Evolutionary conservation across 2,329 filamentous ascomycete genomes (phyloP).

Genomic region (Cordyceps cicadae): DNA sequence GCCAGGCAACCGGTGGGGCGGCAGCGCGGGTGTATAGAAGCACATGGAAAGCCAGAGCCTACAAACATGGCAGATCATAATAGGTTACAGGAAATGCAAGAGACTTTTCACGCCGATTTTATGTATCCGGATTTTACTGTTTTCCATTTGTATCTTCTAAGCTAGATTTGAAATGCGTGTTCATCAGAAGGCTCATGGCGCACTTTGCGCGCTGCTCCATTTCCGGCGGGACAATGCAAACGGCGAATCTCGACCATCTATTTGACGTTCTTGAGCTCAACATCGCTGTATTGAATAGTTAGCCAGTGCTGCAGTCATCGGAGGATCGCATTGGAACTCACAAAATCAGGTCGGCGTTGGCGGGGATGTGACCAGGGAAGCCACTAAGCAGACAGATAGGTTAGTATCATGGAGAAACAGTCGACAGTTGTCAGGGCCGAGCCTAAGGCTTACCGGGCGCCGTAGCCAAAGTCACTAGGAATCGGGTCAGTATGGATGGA

Average conservation of each 20-base stretch:
- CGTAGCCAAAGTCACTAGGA: conserved; percentile 56
- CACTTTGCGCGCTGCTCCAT: conserved; percentile 4
- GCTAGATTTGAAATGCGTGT: background rate
- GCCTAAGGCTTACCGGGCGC: conserved; percentile 41
- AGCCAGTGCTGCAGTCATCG: background rate
- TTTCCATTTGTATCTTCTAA: background rate
- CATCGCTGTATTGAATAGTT: conserved; percentile 42
- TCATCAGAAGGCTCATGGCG: background rate
- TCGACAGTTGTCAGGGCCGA: background rate
- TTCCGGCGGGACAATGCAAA: background rate
- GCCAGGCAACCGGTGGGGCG: conserved; percentile 12
- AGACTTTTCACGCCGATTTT: background rate
- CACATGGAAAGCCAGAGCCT: conserved; percentile 1
- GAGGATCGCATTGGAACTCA: conserved; percentile 39
- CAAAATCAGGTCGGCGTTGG: conserved; percentile 73
- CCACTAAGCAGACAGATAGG: conserved; percentile 43
- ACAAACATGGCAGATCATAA: background rate
- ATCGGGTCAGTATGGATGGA: conserved; percentile 16
- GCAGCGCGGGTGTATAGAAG: conserved; percentile 4
- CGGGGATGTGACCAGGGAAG: conserved; percentile 70
- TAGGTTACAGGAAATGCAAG: background rate
- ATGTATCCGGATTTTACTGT: background rate
- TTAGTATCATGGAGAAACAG: conserved; percentile 9
- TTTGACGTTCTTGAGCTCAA: conserved; percentile 58
- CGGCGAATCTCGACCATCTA: conserved; percentile 19